Evolutionary conservation across 2,329 filamentous ascomycete species (phyloP).

Genomic region (Botrytis fabae): DNA sequence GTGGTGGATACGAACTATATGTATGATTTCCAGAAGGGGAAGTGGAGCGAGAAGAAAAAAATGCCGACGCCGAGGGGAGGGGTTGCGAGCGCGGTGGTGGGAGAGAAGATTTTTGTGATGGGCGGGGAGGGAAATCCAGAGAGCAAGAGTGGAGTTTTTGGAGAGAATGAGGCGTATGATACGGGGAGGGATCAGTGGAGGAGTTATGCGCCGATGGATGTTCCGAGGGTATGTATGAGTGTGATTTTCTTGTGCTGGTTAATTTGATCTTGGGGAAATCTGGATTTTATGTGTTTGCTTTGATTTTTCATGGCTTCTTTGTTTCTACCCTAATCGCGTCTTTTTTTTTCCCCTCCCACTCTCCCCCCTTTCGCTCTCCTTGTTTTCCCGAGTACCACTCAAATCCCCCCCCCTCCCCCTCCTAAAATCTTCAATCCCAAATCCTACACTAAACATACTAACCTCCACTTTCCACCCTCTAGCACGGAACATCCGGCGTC

Average conservation of each 20-base stretch:
- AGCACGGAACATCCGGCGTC: conserved; percentile 41
- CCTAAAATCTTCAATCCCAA: no score
- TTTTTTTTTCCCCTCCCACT: no score
- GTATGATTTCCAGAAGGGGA: conserved; percentile 37
- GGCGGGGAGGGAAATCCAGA: conserved; percentile 44
- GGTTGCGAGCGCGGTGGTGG: conserved; percentile 35
- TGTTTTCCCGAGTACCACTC: no score
- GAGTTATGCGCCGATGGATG: neutral
- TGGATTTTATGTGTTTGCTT: neutral
- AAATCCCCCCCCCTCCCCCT: fast-evolving
- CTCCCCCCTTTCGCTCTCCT: no score
- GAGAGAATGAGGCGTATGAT: conserved; percentile 41
- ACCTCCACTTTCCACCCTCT: neutral
- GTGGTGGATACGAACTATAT: conserved; percentile 42
- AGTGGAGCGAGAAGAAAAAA: conserved; percentile 36
- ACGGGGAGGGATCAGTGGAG: conserved; percentile 20
- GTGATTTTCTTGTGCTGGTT: neutral
- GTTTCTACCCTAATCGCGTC: neutral
- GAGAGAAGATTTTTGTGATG: conserved; percentile 41
- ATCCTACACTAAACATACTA: neutral
- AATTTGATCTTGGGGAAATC: neutral
- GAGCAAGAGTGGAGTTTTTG: conserved; percentile 35
- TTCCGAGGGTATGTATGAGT: conserved; percentile 34
- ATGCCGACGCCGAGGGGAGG: conserved; percentile 46
- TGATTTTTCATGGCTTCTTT: neutral